Percentiles rank a stretch among this genome's conserved stretches.
Conservation (phyloP, 495 filamentous ascomycete genomes). For the Hypomontagnella monticulosa region DNA sequence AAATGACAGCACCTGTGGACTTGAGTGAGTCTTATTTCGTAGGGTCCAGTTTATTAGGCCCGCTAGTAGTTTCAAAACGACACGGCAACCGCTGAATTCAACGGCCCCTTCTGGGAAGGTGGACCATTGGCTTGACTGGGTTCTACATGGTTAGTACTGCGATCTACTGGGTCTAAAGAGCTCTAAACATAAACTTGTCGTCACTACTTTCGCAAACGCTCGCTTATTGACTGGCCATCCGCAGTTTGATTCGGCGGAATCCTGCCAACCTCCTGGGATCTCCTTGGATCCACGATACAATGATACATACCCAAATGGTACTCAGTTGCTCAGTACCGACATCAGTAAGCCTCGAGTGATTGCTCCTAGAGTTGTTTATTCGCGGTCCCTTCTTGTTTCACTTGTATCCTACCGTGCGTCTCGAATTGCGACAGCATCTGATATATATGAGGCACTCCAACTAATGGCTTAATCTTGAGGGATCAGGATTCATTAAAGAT, state of each 20-base stretch:
- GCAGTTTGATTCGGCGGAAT: neutral
- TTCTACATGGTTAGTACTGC: neutral
- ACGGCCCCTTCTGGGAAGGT: constrained; percentile 30
- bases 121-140: constrained; percentile 11
- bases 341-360: neutral
- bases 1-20: neutral
- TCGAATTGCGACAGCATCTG: constrained; percentile 22
- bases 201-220: constrained; percentile 12
- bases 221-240: constrained; percentile 7
- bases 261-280: constrained; percentile 10
- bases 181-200: constrained; percentile 20
- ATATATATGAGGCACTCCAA: constrained; percentile 1
- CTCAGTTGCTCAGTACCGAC: neutral
- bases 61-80: constrained; percentile 34
- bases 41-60: constrained; percentile 17
- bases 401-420: constrained; percentile 19
- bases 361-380: too few species aligned
- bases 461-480: neutral
- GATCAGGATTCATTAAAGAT: constrained; percentile 15
- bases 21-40: too few species aligned
- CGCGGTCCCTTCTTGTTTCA: constrained; percentile 28
- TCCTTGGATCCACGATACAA: constrained; percentile 8
- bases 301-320: neutral
- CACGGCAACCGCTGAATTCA: constrained; percentile 12
- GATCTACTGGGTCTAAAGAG: too few species aligned